Evolutionary conservation across 1,284 basidiomycete genomes (phyloP).

Genomic region (Lentinus polychrous): DNA sequence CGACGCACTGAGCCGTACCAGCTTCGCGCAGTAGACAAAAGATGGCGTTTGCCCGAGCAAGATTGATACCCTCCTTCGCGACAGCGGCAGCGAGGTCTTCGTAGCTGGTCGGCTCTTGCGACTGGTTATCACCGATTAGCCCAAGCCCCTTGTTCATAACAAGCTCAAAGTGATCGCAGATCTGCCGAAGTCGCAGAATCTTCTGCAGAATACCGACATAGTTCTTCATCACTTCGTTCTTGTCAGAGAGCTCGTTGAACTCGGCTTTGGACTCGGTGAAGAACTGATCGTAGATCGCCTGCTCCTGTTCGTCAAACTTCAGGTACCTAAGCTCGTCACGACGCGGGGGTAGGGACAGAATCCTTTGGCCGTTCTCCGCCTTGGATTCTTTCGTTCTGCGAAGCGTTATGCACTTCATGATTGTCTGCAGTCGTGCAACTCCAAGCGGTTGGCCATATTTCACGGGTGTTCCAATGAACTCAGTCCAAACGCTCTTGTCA

Average conservation of each 20-base stretch:
- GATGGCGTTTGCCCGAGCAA: conserved; percentile 68
- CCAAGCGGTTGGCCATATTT: conserved; percentile 91
- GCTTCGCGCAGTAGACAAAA: conserved; percentile 81
- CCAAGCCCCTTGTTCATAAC: conserved; percentile 66
- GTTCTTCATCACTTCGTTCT: conserved; percentile 93
- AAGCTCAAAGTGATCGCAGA: conserved; percentile 94
- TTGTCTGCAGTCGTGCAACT: conserved; percentile 88
- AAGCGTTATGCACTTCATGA: conserved; percentile 96
- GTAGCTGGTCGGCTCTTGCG: conserved; percentile 42
- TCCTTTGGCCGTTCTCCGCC: conserved; percentile 73
- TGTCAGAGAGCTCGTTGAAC: conserved; percentile 80
- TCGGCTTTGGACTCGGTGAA: conserved; percentile 87
- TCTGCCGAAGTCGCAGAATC: conserved; percentile 90
- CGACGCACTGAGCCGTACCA: conserved; percentile 81
- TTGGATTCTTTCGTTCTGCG: conserved; percentile 93
- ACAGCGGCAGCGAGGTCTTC: conserved; percentile 77
- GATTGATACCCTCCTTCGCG: conserved; percentile 74
- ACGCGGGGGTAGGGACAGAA: conserved; percentile 84
- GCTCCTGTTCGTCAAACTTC: conserved; percentile 79
- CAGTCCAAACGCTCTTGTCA: conserved; percentile 90
- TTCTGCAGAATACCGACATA: conserved; percentile 97
- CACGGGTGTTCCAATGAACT: conserved; percentile 87
- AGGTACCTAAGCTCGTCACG: conserved; percentile 82
- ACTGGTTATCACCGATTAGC: conserved; percentile 33
- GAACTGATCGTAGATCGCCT: conserved; percentile 82